Conservation (phyloP, 495 filamentous ascomycete species). For the Penicillium subrubescens region DNA sequence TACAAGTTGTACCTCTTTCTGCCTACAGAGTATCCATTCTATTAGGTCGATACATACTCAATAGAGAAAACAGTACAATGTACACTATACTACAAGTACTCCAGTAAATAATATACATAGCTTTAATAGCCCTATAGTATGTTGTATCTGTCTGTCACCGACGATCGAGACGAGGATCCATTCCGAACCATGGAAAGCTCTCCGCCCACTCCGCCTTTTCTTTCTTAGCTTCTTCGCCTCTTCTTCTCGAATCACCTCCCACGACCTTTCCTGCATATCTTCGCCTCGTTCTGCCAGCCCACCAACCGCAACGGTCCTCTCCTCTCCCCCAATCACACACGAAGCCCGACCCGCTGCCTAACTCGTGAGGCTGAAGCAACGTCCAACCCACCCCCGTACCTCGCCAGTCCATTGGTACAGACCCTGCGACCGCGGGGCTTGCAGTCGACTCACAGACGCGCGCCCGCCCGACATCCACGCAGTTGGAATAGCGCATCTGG, state of each 20-base stretch:
- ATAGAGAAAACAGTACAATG: neutral
- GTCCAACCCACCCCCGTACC: constrained; percentile 7
- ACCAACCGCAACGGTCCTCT: neutral
- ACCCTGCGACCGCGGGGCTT: constrained; percentile 18
- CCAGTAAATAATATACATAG: neutral
- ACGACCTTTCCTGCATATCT: neutral
- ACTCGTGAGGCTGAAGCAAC: constrained; percentile 47
- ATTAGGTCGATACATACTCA: neutral
- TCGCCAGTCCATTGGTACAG: constrained; percentile 28
- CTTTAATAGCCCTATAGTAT: neutral
- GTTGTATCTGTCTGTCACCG: neutral
- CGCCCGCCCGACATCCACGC: constrained; percentile 28
- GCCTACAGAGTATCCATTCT: neutral
- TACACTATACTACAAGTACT: neutral
- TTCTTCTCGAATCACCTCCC: constrained; percentile 4
- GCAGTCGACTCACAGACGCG: constrained; percentile 24
- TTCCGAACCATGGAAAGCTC: constrained; percentile 29
- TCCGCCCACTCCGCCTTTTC: constrained; percentile 29
- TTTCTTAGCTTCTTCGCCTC: neutral
- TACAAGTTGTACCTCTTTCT: neutral
- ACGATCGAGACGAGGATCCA: constrained; percentile 9
- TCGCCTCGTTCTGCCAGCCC: constrained; percentile 5
- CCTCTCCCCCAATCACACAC: constrained; percentile 9
- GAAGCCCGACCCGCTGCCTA: constrained; percentile 36
- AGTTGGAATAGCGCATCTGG: constrained; percentile 20